Percentiles rank a stretch among this genome's conserved stretches.
These are phyloP conservation scores for Globisporangium orthogonon DNA, from an alignment of 352 stramenopile species.

Conservation along the genomic window DNA sequence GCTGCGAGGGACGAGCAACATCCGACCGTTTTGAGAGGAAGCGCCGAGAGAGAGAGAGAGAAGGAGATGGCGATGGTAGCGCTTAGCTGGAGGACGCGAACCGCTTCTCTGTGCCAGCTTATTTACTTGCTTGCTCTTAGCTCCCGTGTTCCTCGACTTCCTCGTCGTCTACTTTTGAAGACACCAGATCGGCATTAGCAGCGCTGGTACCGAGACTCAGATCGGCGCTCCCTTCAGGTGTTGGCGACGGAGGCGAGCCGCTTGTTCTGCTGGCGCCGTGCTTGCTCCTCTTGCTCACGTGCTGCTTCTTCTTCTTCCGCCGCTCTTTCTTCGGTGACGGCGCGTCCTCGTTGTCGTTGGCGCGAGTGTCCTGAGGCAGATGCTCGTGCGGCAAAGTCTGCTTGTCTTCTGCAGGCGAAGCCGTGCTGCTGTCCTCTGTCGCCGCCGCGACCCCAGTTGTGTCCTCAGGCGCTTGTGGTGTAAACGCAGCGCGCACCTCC, in stretches of 20 bases:
- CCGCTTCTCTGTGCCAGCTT: neutral
- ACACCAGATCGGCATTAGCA: neutral
- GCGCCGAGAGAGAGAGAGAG: neutral
- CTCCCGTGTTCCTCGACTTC: neutral
- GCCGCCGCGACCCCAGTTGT: too few species aligned
- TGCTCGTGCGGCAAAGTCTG: too few species aligned
- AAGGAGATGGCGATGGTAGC: too few species aligned
- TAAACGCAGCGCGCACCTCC: too few species aligned
- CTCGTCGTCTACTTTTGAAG: neutral
- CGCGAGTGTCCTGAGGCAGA: neutral
- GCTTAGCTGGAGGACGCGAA: too few species aligned
- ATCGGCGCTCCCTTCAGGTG: too few species aligned
- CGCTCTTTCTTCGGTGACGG: constrained; percentile 2
- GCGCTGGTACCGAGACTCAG: too few species aligned
- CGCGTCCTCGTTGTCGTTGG: neutral
- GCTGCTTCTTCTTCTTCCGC: constrained; percentile 10
- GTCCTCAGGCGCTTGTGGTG: too few species aligned
- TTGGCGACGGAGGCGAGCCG: neutral
- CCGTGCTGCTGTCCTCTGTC: too few species aligned
- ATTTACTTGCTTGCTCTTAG: neutral
- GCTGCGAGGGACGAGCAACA: constrained; percentile 84
- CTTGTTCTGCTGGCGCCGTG: neutral
- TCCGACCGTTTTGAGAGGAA: constrained; percentile 63
- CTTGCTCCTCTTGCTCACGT: constrained; percentile 4
- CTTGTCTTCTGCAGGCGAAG: too few species aligned